Percentiles rank a stretch among this genome's conserved stretches.
Evolutionary conservation across 2,329 filamentous ascomycete species (phyloP).

Genomic region (Emergomyces pasteurianus): DNA sequence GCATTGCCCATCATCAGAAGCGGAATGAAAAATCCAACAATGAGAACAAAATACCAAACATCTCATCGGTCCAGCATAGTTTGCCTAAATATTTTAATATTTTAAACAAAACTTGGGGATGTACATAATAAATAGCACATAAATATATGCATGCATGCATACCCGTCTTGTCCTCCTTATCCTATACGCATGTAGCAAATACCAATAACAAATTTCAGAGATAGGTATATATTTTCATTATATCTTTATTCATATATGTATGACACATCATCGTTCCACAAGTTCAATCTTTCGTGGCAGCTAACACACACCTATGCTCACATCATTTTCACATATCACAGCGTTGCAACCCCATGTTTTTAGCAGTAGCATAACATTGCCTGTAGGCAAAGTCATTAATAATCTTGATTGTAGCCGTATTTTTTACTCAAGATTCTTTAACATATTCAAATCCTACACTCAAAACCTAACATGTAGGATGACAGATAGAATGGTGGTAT

Average conservation of each 20-base stretch:
- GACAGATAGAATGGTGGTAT: too few species aligned
- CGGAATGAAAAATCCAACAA: neutral
- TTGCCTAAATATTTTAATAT: neutral
- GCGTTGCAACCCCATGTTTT: too few species aligned
- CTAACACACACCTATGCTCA: too few species aligned
- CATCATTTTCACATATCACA: too few species aligned
- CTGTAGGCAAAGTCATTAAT: too few species aligned
- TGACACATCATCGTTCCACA: too few species aligned
- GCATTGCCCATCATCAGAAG: neutral
- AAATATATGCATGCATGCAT: neutral
- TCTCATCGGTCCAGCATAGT: neutral
- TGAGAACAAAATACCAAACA: neutral
- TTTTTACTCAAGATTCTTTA: too few species aligned
- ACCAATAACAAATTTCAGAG: neutral
- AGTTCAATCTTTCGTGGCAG: too few species aligned
- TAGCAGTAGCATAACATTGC: too few species aligned
- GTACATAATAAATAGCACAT: neutral
- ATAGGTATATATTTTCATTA: neutral
- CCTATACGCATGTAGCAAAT: neutral
- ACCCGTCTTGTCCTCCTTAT: neutral
- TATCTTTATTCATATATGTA: neutral
- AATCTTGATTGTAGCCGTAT: too few species aligned
- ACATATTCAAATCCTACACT: too few species aligned
- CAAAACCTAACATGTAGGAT: too few species aligned
- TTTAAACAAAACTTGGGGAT: neutral